Percentiles rank a stretch among this genome's conserved stretches.
Evolutionary conservation across 2,329 filamentous ascomycete genomes (phyloP).

Genomic region (Xylariaceae sp.): DNA sequence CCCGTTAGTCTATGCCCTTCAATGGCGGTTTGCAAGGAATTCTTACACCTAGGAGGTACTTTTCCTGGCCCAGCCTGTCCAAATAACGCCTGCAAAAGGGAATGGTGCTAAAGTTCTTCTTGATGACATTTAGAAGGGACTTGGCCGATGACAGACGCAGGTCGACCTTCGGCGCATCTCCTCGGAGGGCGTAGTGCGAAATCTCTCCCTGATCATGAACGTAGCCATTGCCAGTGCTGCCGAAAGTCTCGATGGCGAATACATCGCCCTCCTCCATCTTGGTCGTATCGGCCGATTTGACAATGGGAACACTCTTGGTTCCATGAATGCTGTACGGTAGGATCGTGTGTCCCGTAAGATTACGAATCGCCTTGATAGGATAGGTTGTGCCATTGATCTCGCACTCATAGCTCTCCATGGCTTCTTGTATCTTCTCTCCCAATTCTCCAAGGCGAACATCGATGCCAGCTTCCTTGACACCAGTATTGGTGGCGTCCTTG

Average conservation of each 20-base stretch:
- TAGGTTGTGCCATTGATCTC: constrained; percentile 80
- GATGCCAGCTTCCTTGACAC: constrained; percentile 88
- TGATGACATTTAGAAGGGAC: constrained; percentile 84
- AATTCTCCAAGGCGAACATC: constrained; percentile 89
- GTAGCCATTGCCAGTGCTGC: constrained; percentile 87
- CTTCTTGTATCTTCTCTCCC: constrained; percentile 82
- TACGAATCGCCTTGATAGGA: constrained; percentile 84
- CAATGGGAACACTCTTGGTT: constrained; percentile 90
- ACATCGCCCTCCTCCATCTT: constrained; percentile 99
- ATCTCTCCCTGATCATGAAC: constrained; percentile 88
- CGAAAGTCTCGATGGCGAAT: constrained; percentile 96
- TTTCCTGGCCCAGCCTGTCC: constrained; percentile 91
- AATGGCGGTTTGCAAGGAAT: neutral
- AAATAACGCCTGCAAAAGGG: constrained; percentile 91
- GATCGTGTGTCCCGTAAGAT: constrained; percentile 90
- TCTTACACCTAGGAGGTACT: constrained; percentile 86
- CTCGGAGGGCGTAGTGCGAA: constrained; percentile 83
- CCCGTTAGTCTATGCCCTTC: constrained; percentile 35
- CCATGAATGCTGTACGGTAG: constrained; percentile 89
- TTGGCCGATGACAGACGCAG: constrained; percentile 83
- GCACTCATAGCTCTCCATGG: constrained; percentile 92
- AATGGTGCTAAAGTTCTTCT: constrained; percentile 93
- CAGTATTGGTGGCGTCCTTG: constrained; percentile 81
- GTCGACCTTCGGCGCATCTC: constrained; percentile 76
- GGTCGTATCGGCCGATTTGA: constrained; percentile 84